phyloP scores from a whole-genome alignment of 208 protist genomes.

The Crithidia fasciculata region DNA sequence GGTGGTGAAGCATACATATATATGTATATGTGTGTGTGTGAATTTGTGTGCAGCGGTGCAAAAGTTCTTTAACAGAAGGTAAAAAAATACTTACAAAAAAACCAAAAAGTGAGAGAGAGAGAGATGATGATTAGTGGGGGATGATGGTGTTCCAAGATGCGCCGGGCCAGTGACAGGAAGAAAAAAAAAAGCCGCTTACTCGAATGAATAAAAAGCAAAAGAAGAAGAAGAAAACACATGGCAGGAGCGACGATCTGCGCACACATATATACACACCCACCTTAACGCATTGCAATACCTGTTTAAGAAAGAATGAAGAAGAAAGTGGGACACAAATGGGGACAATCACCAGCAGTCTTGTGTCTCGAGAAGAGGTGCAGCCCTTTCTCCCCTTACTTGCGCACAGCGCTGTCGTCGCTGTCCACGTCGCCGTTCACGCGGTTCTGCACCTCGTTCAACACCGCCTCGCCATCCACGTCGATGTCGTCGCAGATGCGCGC shows the following conservation, averaged over 20 bases:
- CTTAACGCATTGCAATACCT: no score
- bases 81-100: conserved; percentile 3
- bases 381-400: not conserved
- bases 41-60: no score
- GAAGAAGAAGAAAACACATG: conserved; percentile 4
- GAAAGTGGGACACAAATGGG: not conserved
- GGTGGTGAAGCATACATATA: no score
- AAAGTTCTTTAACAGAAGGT: no score
- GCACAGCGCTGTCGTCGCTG: not conserved
- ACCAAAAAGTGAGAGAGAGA: not conserved
- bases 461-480: conserved; percentile 49
- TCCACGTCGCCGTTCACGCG: not conserved
- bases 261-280: conserved; percentile 1
- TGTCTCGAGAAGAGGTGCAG: not conserved
- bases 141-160: not conserved
- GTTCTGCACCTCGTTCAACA: conserved; percentile 23
- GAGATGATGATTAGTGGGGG: not conserved
- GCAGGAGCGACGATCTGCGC: not conserved
- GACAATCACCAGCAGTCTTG: no score
- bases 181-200: conserved; percentile 12
- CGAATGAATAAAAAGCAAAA: not conserved
- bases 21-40: no score
- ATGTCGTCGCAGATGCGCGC: conserved; percentile 66
- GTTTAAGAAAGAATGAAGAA: not conserved
- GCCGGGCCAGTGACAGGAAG: not conserved